These are phyloP conservation scores for Botrytis fabae DNA, from an alignment of 2,329 filamentous ascomycete species.

Conservation along the genomic window DNA sequence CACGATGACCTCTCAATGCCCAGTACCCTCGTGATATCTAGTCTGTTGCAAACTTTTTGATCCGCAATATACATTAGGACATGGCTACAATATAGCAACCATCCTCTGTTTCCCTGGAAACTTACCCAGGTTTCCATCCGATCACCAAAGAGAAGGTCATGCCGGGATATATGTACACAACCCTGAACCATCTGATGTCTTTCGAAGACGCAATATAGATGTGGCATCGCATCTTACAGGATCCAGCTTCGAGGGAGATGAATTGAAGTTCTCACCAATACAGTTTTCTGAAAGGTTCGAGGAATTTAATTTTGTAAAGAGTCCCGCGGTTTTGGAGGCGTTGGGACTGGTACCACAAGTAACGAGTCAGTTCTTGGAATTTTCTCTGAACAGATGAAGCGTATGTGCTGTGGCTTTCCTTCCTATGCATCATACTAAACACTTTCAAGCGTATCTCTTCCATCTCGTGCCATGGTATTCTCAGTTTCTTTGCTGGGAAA, in stretches of 20 bases:
- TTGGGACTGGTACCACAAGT: neutral
- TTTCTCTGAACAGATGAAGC: neutral
- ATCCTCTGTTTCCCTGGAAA: neutral
- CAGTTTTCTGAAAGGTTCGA: no score
- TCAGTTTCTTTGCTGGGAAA: neutral
- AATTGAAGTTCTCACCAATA: neutral
- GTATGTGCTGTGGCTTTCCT: neutral
- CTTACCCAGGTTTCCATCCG: no score
- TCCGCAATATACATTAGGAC: neutral
- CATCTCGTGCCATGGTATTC: neutral
- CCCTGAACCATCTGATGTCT: accelerated
- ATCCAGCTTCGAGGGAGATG: neutral
- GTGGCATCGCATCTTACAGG: neutral
- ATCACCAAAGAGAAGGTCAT: neutral
- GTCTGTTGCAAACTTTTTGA: neutral
- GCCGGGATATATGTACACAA: neutral
- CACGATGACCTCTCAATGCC: neutral
- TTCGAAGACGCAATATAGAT: neutral
- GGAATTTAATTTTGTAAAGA: neutral
- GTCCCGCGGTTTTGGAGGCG: neutral
- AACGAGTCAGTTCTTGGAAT: accelerated
- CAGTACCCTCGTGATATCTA: neutral
- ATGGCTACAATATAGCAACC: accelerated
- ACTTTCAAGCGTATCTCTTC: neutral
- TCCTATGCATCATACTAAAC: neutral